phyloP scores from a whole-genome alignment of 352 stramenopile species.

The Thalassiosira hispida region DNA sequence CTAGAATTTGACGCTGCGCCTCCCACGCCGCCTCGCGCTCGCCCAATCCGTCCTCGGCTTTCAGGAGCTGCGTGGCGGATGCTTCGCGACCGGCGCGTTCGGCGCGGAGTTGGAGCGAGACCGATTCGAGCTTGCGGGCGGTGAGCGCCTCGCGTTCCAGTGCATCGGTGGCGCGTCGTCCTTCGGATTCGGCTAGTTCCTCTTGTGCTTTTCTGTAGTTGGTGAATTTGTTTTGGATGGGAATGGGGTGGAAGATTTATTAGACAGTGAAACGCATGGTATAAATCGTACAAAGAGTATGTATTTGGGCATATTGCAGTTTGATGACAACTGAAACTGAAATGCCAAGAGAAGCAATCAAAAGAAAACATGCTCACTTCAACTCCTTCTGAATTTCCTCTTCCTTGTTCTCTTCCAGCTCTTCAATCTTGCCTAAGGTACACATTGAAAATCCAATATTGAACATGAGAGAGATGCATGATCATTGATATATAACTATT shows the following conservation, averaged over 20 bases:
- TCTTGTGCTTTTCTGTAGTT: constrained; percentile 64
- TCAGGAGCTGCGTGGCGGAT: constrained; percentile 70
- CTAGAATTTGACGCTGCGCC: constrained; percentile 78
- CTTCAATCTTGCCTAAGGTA: constrained; percentile 82
- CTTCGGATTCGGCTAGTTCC: constrained; percentile 81
- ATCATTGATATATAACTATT: too few species aligned
- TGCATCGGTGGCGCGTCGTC: constrained; percentile 72
- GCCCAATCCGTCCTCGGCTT: constrained; percentile 70
- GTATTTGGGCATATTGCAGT: neutral
- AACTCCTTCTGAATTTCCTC: constrained; percentile 87
- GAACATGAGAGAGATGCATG: neutral
- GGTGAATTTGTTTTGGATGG: constrained; percentile 48
- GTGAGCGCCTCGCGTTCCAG: constrained; percentile 82
- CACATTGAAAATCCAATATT: neutral
- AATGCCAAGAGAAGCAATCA: neutral
- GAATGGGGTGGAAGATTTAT: constrained; percentile 46
- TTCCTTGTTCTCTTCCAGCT: constrained; percentile 86
- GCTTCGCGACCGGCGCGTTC: constrained; percentile 85
- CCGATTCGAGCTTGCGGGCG: constrained; percentile 86
- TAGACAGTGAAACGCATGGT: neutral
- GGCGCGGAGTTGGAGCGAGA: constrained; percentile 92
- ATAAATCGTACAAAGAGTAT: neutral
- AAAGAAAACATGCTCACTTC: constrained; percentile 83
- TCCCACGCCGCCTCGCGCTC: constrained; percentile 82
- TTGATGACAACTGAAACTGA: neutral